Evolutionary conservation across 345 rosid genomes (phyloP).

Genomic region (Brassica juncea): DNA sequence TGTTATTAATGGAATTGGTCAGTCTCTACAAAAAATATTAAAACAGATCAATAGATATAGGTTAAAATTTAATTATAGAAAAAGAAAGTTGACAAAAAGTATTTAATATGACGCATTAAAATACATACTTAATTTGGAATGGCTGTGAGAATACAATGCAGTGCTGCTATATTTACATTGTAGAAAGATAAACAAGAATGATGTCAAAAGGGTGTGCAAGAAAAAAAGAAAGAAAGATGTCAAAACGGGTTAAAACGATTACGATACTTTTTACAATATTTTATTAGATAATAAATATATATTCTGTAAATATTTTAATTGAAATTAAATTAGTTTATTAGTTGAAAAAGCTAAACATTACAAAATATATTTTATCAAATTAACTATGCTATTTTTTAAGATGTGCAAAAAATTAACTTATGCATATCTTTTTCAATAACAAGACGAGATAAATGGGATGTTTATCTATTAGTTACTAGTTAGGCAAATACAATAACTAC

Average conservation of each 20-base stretch:
- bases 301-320: not conserved
- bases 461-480: conserved; percentile 15
- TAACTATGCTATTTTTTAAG: not conserved
- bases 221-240: no score
- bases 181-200: no score
- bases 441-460: not conserved
- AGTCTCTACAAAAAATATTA: not conserved
- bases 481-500: conserved; percentile 11
- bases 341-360: not conserved
- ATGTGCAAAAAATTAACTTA: conserved; percentile 20
- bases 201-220: no score
- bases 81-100: not conserved
- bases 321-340: not conserved
- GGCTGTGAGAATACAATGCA: not conserved
- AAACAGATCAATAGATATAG: not conserved
- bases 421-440: not conserved
- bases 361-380: not conserved
- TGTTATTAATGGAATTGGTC: not conserved
- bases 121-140: not conserved
- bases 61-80: not conserved
- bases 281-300: not conserved
- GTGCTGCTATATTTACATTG: not conserved
- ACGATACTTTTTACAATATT: not conserved
- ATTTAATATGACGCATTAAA: not conserved
- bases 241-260: no score